A percentile compares a stretch with the other conserved stretches of the same genome.
Conservation (phyloP, 2,329 filamentous ascomycete species). For the Penicillium sp. region DNA sequence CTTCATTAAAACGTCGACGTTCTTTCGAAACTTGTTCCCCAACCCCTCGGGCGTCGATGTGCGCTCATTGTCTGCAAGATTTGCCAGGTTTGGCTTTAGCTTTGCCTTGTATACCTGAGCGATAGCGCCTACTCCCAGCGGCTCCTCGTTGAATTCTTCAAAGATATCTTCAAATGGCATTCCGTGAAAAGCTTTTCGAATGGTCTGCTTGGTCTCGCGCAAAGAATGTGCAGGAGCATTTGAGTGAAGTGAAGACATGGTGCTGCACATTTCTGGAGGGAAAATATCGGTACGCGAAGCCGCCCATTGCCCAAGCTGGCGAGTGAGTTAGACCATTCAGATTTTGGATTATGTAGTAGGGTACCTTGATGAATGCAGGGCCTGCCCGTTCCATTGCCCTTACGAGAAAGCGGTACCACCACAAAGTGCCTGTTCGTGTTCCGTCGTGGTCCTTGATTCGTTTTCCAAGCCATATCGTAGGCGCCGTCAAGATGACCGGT, state of each 20-base stretch:
- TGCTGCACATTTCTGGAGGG: conserved; percentile 84
- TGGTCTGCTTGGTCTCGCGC: conserved; percentile 75
- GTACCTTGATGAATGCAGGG: conserved; percentile 94
- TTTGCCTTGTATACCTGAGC: conserved; percentile 98
- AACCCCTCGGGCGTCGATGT: conserved; percentile 60
- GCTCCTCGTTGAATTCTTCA: conserved; percentile 88
- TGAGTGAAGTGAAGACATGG: conserved; percentile 95
- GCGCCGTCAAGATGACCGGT: conserved; percentile 81
- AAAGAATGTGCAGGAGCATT: conserved; percentile 92
- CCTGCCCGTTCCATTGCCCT: conserved; percentile 89
- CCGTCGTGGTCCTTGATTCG: conserved; percentile 68
- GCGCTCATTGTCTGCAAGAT: conserved; percentile 63
- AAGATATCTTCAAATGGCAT: conserved; percentile 88
- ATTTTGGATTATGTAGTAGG: neutral
- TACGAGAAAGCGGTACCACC: conserved; percentile 94
- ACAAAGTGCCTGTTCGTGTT: conserved; percentile 80
- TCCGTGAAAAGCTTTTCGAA: conserved; percentile 81
- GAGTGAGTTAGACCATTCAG: neutral
- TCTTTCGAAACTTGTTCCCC: conserved; percentile 73
- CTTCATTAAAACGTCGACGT: conserved; percentile 85
- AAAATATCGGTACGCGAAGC: conserved; percentile 97
- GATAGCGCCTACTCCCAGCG: conserved; percentile 92
- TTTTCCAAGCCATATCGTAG: conserved; percentile 77
- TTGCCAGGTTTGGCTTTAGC: conserved; percentile 77
- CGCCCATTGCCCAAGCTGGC: conserved; percentile 92